Conservation (phyloP, 257 asterid species). For the Ballota nigra region DNA sequence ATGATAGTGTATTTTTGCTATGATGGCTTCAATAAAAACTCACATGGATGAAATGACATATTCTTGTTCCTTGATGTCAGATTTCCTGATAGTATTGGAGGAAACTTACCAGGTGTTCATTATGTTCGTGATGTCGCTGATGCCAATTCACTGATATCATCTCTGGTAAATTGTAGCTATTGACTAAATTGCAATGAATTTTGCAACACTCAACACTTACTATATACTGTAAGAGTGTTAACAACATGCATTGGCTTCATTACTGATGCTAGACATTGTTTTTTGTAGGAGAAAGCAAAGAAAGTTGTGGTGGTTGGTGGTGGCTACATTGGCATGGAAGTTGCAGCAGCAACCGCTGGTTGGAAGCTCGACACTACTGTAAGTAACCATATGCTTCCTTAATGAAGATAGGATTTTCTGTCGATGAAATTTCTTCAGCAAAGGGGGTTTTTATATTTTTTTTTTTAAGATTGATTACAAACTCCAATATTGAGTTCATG, state of each 20-base stretch:
- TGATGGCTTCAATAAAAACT: not conserved
- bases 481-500: slow-evolving; percentile 3
- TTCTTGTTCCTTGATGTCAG: slow-evolving; percentile 38
- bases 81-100: slow-evolving; percentile 71
- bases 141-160: slow-evolving; percentile 84
- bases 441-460: not conserved
- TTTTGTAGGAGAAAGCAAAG: slow-evolving; percentile 67
- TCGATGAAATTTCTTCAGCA: not conserved
- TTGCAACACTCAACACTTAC: not conserved
- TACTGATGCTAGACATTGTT: not conserved
- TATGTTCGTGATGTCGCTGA: slow-evolving; percentile 91
- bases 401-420: not conserved
- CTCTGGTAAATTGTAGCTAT: slow-evolving; percentile 51
- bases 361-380: slow-evolving; percentile 98
- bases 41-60: not conserved
- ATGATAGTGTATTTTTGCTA: not conserved
- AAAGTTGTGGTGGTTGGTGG: slow-evolving; percentile 93
- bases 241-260: not conserved
- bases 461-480: not conserved
- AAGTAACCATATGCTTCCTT: slow-evolving; percentile 30
- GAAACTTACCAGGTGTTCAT: slow-evolving; percentile 86
- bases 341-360: slow-evolving; percentile 92
- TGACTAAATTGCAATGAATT: slow-evolving; percentile 4
- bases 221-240: not conserved
- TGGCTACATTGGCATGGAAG: slow-evolving; percentile 99